phyloP scores from a whole-genome alignment of 257 asterid species.

The Solanum medicagineum region DNA sequence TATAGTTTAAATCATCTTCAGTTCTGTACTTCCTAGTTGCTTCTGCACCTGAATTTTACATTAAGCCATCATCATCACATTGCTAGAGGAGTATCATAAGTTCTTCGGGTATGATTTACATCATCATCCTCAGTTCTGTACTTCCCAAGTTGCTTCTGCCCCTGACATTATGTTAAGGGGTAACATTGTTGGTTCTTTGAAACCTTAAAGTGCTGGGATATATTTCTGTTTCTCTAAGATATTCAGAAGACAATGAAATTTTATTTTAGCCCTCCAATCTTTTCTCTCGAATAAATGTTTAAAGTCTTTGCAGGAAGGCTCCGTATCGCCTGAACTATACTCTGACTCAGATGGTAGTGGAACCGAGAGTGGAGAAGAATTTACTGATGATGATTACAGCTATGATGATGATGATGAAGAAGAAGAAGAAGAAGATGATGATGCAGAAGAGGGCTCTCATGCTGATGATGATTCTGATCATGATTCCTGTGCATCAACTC shows the following conservation, averaged over 20 bases:
- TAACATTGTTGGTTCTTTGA: background rate
- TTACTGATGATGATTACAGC: conserved; percentile 66
- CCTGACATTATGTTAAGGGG: background rate
- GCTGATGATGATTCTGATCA: conserved; percentile 46
- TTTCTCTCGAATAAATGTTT: background rate
- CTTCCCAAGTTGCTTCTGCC: background rate
- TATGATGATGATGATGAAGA: conserved; percentile 21
- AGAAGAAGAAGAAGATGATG: conserved; percentile 36
- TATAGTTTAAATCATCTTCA: conserved; percentile 20
- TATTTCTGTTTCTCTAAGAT: background rate
- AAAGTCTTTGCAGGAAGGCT: conserved; percentile 48
- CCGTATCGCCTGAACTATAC: conserved; percentile 63
- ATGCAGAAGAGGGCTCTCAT: conserved; percentile 38
- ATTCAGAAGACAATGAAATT: background rate
- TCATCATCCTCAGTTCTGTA: background rate
- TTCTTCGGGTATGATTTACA: conserved; percentile 60
- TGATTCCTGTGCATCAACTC: conserved; percentile 30
- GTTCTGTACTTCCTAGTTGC: background rate
- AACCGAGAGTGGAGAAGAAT: conserved; percentile 67
- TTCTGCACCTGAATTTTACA: background rate
- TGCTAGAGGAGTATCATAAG: conserved; percentile 73
- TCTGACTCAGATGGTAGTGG: conserved; percentile 88
- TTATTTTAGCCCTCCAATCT: background rate
- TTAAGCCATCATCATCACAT: conserved; percentile 70
- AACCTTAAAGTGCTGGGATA: background rate